These are phyloP conservation scores for Trametes pubescens DNA, from an alignment of 1,284 basidiomycete species.

Conservation along the genomic window DNA sequence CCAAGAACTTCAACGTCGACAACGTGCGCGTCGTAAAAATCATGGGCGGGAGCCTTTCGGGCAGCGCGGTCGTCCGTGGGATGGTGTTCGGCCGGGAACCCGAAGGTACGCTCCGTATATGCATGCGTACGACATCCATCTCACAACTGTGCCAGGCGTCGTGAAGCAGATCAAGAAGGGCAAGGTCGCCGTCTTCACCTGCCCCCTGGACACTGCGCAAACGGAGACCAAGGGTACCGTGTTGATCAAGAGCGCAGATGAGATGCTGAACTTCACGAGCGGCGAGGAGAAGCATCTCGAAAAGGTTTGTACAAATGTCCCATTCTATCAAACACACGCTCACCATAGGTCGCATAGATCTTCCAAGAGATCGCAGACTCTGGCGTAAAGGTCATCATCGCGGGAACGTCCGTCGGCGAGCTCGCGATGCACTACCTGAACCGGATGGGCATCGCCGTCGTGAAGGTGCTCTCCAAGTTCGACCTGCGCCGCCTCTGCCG, in stretches of 20 bases:
- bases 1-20: slow-evolving; percentile 96
- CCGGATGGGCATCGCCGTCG: slow-evolving; percentile 91
- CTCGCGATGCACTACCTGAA: slow-evolving; percentile 98
- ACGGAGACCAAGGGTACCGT: slow-evolving; percentile 99
- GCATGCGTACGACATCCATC: background rate
- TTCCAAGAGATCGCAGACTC: slow-evolving; percentile 98
- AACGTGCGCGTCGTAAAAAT: slow-evolving; percentile 99
- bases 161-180: slow-evolving; percentile 85
- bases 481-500: slow-evolving; percentile 94
- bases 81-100: slow-evolving; percentile 99
- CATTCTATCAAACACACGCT: background rate
- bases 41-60: slow-evolving; percentile 88
- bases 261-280: slow-evolving; percentile 95
- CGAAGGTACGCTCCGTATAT: slow-evolving; percentile 67
- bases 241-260: slow-evolving; percentile 93
- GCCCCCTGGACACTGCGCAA: slow-evolving; percentile 91
- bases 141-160: slow-evolving; percentile 55
- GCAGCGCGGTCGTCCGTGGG: slow-evolving; percentile 91
- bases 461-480: slow-evolving; percentile 99
- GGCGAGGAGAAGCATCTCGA: slow-evolving; percentile 97
- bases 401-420: slow-evolving; percentile 93
- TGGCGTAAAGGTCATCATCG: slow-evolving; percentile 94
- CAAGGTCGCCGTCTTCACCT: slow-evolving; percentile 96
- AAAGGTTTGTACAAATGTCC: slow-evolving; percentile 62
- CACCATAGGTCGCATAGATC: slow-evolving; percentile 61